Percentiles rank a stretch among this genome's conserved stretches.
Evolutionary conservation across 1,139 yeast genomes (phyloP).

Genomic region (Groenewaldozyma sp.): DNA sequence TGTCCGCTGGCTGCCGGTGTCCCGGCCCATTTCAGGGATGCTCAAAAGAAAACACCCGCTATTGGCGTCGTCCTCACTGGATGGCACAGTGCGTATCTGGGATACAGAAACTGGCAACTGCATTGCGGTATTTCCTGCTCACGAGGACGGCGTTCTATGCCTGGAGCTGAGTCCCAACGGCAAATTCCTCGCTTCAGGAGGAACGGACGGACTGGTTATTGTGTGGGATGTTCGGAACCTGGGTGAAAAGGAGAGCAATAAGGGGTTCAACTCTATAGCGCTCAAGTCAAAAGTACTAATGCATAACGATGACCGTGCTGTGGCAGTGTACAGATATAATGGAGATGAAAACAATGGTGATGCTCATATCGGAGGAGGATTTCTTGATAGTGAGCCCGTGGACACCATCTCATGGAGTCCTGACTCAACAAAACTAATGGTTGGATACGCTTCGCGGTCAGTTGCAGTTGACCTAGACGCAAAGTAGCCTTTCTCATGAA

Average conservation of each 20-base stretch:
- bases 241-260: neutral
- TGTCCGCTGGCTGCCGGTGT: slow-evolving; percentile 23
- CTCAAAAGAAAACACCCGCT: slow-evolving; percentile 11
- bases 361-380: slow-evolving; percentile 5
- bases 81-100: slow-evolving; percentile 67
- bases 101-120: slow-evolving; percentile 39
- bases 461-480: slow-evolving; percentile 6
- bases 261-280: no score
- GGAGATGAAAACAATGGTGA: slow-evolving; percentile 3
- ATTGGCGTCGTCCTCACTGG: slow-evolving; percentile 50
- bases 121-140: slow-evolving; percentile 32
- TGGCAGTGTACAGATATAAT: slow-evolving; percentile 11
- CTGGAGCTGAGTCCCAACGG: slow-evolving; percentile 45
- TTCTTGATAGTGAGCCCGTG: slow-evolving; percentile 6
- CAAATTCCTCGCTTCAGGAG: slow-evolving; percentile 49
- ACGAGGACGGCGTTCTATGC: slow-evolving; percentile 40
- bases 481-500: no score
- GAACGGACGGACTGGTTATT: slow-evolving; percentile 47
- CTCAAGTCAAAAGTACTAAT: neutral
- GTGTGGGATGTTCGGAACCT: slow-evolving; percentile 40
- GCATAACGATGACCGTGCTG: slow-evolving; percentile 10
- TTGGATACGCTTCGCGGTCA: slow-evolving; percentile 14
- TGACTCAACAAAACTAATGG: slow-evolving; percentile 18
- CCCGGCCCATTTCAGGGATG: slow-evolving; percentile 6
- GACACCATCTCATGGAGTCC: slow-evolving; percentile 21